Base-by-base conservation (phyloP, 1,139 yeast species). In the Nakaseomyces delphensis region DNA sequence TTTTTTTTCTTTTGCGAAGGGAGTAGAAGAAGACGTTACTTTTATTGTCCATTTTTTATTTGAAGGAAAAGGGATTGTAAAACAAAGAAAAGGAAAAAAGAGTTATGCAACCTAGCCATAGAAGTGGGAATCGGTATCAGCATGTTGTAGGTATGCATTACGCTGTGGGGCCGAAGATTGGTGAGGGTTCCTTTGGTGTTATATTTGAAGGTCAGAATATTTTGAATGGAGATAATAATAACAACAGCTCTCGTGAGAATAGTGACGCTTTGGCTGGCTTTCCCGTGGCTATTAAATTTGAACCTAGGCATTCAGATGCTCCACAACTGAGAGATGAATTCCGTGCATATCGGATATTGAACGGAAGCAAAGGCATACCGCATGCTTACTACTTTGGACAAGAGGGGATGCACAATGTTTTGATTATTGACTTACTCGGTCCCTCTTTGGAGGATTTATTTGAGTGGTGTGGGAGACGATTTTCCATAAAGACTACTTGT, bases 161-260 rank as follows among this genome's bases (percentile, higher is more conserved):
- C 68, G 87, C 91, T 52, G 87, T 91, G 47, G 98, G 96, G 39
- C 87, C 87, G 62, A 91, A 91, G 68, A 91, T 91, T 47, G 98
- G 98, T 32, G 97, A 91, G 65, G 98, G 98, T 15, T 89, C 97
- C 1, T 91, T 91, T 68, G 98, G 98, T 18, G 91, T 89, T 41
- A 89, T 91, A 43, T 91, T 89, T 64, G 96, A 89, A 67, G 98
- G 98, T 27, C 79, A 84, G 45, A 91, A 91, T 62, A 71, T 91
- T 51, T 73, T 91, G 54, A 85, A 84, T 60, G 45, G 46, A 10
- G 44, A 43, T 8, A 38, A 46, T 23, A 38, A 43, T 28, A 43
- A 40, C 32, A 33, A 42, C 11, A 39, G 45, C 24, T 38, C 43
- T 30, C 43, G 40, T 31, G 32, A 23, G 6, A 24, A 38, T 13